These are phyloP conservation scores for Narthecium ossifragum DNA, from an alignment of 106 monocot genomes.

Conservation along the genomic window DNA sequence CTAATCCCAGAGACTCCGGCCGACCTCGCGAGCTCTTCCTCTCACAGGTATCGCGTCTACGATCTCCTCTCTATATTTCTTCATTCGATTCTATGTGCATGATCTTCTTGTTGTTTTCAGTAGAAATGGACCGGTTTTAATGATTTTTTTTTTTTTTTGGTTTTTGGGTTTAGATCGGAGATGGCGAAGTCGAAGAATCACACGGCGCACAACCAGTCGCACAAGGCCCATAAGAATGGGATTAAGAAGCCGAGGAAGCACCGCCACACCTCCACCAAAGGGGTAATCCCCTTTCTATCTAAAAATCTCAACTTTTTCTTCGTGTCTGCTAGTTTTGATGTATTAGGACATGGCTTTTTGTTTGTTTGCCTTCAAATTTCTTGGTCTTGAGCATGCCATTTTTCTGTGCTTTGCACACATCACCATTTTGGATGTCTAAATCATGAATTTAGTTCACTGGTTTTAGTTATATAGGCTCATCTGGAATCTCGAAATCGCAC, in stretches of 20 bases:
- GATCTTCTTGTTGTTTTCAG: too few species aligned
- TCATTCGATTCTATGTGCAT: too few species aligned
- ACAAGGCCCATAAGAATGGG: conserved; percentile 22
- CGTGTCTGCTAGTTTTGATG: too few species aligned
- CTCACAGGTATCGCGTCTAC: neutral
- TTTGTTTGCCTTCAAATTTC: too few species aligned
- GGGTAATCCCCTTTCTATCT: conserved; percentile 4
- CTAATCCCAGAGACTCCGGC: conserved; percentile 20
- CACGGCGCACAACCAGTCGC: conserved; percentile 20
- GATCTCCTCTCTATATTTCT: neutral
- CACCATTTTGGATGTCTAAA: too few species aligned
- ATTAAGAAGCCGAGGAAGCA: conserved; percentile 19
- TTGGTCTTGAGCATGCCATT: too few species aligned
- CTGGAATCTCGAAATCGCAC: too few species aligned
- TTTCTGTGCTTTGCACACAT: too few species aligned
- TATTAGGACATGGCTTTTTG: too few species aligned
- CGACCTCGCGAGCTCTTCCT: conserved; percentile 1
- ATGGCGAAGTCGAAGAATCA: conserved; percentile 27
- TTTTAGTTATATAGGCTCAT: too few species aligned
- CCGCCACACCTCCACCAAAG: conserved; percentile 16
- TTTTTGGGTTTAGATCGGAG: neutral
- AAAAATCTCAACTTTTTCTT: neutral
- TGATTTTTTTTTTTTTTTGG: neutral
- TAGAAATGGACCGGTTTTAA: neutral
- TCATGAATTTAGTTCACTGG: too few species aligned